A percentile compares a stretch with the other conserved stretches of the same genome.
phyloP scores from a whole-genome alignment of 2,329 filamentous ascomycete species.

The Neonectria neomacrospora region DNA sequence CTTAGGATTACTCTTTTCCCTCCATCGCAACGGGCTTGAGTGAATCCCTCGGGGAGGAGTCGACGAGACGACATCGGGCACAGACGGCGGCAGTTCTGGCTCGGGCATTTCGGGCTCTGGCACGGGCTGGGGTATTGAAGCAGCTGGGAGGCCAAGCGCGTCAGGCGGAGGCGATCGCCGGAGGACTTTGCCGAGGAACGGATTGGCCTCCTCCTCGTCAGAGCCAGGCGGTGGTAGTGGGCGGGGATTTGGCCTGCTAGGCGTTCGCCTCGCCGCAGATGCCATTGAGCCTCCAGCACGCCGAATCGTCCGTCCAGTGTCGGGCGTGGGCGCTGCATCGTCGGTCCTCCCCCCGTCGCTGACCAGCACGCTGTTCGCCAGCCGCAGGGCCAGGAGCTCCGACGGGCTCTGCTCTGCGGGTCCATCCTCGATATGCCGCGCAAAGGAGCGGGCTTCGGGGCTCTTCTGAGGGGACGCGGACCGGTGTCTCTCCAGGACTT shows the following conservation, averaged over 20 bases:
- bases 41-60: conserved; percentile 70
- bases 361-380: conserved; percentile 41
- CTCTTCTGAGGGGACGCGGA: conserved; percentile 51
- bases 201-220: conserved; percentile 46
- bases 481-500: conserved; percentile 61
- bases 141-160: conserved; percentile 20
- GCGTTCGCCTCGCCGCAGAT: conserved; percentile 53
- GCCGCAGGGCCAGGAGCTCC: conserved; percentile 46
- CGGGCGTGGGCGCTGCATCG: conserved; percentile 30
- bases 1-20: conserved; percentile 47
- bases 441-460: conserved; percentile 18
- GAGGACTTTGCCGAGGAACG: conserved; percentile 45
- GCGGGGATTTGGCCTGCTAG: conserved; percentile 56
- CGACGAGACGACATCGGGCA: conserved; percentile 63
- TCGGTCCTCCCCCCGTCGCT: conserved; percentile 40
- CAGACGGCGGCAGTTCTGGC: conserved; percentile 51
- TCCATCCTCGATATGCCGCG: conserved; percentile 33
- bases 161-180: conserved; percentile 48
- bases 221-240: conserved; percentile 58
- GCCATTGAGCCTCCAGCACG: conserved; percentile 47
- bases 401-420: conserved; percentile 41
- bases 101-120: conserved; percentile 31
- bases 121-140: conserved; percentile 25
- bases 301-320: conserved; percentile 30
- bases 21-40: conserved; percentile 64